phyloP scores from a whole-genome alignment of 2,329 filamentous ascomycete genomes.

The Fusarium oxysporum region DNA sequence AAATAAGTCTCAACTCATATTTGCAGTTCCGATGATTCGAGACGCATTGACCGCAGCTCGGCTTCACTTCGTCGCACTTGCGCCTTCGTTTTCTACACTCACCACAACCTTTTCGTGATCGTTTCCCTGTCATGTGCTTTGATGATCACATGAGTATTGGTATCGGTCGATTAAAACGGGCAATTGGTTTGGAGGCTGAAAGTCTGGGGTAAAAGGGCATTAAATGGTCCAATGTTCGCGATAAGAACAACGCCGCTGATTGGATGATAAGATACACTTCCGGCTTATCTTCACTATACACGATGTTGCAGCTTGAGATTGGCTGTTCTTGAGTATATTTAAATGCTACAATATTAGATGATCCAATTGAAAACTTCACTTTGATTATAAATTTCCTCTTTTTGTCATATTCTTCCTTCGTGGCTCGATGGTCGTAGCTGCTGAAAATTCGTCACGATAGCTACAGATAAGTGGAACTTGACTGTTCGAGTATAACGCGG shows the following conservation, averaged over 20 bases:
- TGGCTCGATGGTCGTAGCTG: background rate
- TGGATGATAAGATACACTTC: background rate
- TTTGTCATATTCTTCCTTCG: too few relatives aligned
- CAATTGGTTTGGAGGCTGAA: background rate
- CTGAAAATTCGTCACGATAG: background rate
- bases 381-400: too few relatives aligned
- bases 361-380: background rate
- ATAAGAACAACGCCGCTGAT: conserved; percentile 3
- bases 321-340: too few relatives aligned
- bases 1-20: conserved; percentile 43
- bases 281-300: background rate
- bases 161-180: background rate
- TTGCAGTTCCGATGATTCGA: conserved; percentile 31
- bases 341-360: background rate
- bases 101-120: conserved; percentile 46
- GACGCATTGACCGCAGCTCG: conserved; percentile 40
- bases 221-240: background rate
- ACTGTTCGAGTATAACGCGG: background rate
- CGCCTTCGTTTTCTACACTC: conserved; percentile 46
- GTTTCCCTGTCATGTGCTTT: conserved; percentile 34
- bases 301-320: too few relatives aligned
- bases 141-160: background rate
- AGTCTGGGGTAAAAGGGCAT: background rate
- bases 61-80: conserved; percentile 47
- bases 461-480: background rate